phyloP scores from a whole-genome alignment of 2,329 filamentous ascomycete genomes.

The Botrytis galanthina region DNA sequence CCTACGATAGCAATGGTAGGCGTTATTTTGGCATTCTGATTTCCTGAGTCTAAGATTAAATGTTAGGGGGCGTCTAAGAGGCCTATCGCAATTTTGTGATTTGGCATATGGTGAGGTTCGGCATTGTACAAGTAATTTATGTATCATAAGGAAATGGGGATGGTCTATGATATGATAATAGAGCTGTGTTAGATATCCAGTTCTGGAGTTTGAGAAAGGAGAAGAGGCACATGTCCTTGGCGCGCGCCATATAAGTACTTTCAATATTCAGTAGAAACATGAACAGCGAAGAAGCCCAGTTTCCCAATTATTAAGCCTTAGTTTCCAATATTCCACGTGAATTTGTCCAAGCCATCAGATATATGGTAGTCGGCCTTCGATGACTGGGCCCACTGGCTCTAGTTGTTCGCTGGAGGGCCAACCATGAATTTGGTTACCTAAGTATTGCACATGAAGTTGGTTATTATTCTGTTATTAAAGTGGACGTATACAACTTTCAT shows the following conservation, averaged over 20 bases:
- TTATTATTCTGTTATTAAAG: not conserved
- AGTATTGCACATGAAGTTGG: no score
- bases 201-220: not conserved
- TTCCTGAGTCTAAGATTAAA: not conserved
- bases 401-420: not conserved
- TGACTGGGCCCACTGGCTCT: not conserved
- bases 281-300: not conserved
- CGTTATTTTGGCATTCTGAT: not conserved
- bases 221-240: not conserved
- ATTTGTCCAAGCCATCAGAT: not conserved
- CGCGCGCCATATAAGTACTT: not conserved
- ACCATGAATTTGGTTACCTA: not conserved
- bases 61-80: not conserved
- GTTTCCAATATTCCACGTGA: not conserved
- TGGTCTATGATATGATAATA: constrained; percentile 7
- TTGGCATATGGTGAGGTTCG: not conserved
- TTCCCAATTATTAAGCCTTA: not conserved
- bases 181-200: constrained; percentile 11
- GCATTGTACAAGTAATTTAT: constrained; percentile 4
- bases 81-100: not conserved
- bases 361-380: not conserved
- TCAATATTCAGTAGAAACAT: not conserved
- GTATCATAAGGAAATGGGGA: not conserved
- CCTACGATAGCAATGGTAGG: not conserved
- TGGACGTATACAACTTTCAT: not conserved